Base-by-base conservation (phyloP, 139 green algal species). In the Picochlorum sp. region DNA sequence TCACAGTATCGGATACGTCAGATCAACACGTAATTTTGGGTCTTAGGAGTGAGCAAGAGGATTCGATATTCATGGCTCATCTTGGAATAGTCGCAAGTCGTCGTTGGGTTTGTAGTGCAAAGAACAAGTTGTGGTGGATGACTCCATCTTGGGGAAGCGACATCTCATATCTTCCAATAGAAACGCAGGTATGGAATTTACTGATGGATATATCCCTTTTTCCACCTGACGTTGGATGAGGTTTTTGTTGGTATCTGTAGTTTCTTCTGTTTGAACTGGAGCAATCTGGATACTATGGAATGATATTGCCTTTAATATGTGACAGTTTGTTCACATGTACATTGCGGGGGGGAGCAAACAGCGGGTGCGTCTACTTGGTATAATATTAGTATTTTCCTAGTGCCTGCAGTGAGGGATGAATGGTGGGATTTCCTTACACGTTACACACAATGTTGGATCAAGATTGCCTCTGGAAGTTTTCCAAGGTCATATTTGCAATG, bases 111-210 rank as follows among this genome's bases (percentile, higher is more conserved):
- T 77, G 72, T 2, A 88, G 78, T 65, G 87, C 87, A 2, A 76
- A 85, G 50, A 85, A 83, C 74, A 94, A 94, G 81, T 79, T 96
- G 44, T 94, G 86, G 86, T 96, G 89, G 89, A 93, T 95, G 89
- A 92, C 87, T 8, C 91, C 91, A 6, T 84, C 90, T 76, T 95
- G 88, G 89, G 86, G 89, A 46, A 78, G n/a, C 8, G 78, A 28
- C 20, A 76, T 77, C 7, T 41, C 57, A 20, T 59, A 83, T n/a
- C 58, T 97, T 58, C 86, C 89, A 4, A 84, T 86, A 1, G 91
- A 97, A 78, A 95, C 87, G 14, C 90, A 97, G 47, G 47, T 54
- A 54, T 41, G 34, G 7, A 41, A 11, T 11, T 41, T 9, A 41
- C 8, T 13, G 3, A 4, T 41, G 34, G 34, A 9, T 41, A 11